Conservation (phyloP, 169 alveolate genomes). For the Besnoitia besnoiti region DNA sequence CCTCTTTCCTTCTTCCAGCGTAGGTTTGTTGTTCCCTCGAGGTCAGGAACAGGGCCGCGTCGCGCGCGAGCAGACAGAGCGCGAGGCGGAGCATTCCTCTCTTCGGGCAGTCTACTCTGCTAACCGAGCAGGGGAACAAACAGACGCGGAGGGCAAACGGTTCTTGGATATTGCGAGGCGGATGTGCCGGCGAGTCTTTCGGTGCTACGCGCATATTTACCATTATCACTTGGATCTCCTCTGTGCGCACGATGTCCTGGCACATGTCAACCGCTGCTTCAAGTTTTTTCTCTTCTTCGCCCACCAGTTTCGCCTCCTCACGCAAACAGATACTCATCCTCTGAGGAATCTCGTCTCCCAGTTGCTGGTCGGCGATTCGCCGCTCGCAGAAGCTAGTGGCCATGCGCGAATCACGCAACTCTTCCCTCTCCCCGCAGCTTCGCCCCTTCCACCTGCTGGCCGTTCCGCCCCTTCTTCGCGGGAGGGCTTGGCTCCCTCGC, state of each 20-base stretch:
- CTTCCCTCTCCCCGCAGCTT: too few species aligned
- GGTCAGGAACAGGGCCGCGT: too few species aligned
- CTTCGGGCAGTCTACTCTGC: too few species aligned
- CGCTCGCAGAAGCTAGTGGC: background rate
- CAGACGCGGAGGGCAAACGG: background rate
- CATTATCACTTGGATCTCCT: conserved; percentile 12
- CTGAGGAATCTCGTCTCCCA: background rate
- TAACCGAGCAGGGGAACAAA: background rate
- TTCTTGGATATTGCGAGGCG: background rate
- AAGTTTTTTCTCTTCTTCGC: conserved; percentile 22
- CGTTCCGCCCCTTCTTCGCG: too few species aligned
- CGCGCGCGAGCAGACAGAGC: too few species aligned
- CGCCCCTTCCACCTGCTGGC: too few species aligned
- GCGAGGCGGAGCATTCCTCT: too few species aligned
- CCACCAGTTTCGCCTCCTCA: background rate
- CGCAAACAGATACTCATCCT: background rate
- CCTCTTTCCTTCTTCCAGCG: too few species aligned
- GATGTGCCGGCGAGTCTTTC: conserved; percentile 19
- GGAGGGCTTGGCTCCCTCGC: background rate
- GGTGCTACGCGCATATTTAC: conserved; percentile 27
- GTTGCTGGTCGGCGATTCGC: background rate
- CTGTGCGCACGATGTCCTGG: background rate
- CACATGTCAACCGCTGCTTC: conserved; percentile 30
- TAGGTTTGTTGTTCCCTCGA: too few species aligned
- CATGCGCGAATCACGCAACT: background rate